Conservation (phyloP, 2,329 filamentous ascomycete genomes). For the Trichoderma afroharzianum region DNA sequence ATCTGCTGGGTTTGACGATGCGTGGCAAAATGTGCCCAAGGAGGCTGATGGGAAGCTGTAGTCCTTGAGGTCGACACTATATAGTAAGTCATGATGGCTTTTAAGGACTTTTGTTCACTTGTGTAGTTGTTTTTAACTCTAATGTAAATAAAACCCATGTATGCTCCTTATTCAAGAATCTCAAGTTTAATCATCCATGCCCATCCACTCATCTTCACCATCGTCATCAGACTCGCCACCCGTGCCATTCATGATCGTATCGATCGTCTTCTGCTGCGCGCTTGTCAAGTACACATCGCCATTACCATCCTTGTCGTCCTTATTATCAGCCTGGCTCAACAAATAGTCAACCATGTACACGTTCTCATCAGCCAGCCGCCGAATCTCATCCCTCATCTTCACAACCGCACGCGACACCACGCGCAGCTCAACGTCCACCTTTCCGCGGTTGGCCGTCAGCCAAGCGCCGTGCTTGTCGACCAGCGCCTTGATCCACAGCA, state of each 20-base stretch:
- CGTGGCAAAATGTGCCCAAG: slow-evolving; percentile 48
- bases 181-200: slow-evolving; percentile 43
- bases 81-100: neutral
- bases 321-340: slow-evolving; percentile 45
- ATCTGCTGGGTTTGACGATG: slow-evolving; percentile 59
- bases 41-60: neutral
- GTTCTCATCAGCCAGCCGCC: slow-evolving; percentile 81
- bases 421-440: slow-evolving; percentile 79
- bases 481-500: slow-evolving; percentile 84
- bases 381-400: slow-evolving; percentile 77
- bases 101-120: neutral
- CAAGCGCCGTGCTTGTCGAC: slow-evolving; percentile 81
- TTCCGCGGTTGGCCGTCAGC: slow-evolving; percentile 74
- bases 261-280: slow-evolving; percentile 23
- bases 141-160: slow-evolving; percentile 7
- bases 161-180: neutral
- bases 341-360: slow-evolving; percentile 86
- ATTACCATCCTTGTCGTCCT: slow-evolving; percentile 21
- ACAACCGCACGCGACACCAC: slow-evolving; percentile 76
- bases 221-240: slow-evolving; percentile 36
- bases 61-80: neutral
- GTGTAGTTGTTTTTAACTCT: neutral
- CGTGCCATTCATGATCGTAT: slow-evolving; percentile 32
- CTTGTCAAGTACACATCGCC: slow-evolving; percentile 9
- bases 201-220: slow-evolving; percentile 43